Evolutionary conservation across 106 monocot species (phyloP), one percentile per base, ranked within the genome.

Genomic region (Hemerocallis citrina): DNA sequence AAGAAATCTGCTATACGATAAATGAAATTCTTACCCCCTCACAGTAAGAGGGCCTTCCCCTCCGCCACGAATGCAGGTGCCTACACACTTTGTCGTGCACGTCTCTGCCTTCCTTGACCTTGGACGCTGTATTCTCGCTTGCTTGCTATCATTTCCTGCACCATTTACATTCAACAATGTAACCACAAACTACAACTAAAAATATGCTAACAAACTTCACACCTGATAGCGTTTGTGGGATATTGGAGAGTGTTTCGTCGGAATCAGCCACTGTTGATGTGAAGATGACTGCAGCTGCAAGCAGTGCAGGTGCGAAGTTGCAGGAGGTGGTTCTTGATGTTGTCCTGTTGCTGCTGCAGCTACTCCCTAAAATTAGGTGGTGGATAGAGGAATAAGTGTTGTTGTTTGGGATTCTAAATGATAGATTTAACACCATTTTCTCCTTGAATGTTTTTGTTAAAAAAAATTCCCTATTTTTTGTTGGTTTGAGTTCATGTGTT

Each of bases 151-250:
- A 15, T 66, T 81, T 34, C 77, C 87, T 77, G 70, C 71, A 45
- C 11, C 29, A 25, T 11, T 27, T 54, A n/a, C 2, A 5, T 23
- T 1, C 19, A 3, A 6, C n/a, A 24, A 49, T 33, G 23, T 39
- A 6, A 48, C 16, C 1, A 28, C 55, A 54, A 16, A 22, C 8
- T 7, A 14, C 25, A 6, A 16, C 37, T 13, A 37, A 40, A 17
- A 30, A 33, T 33, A 11, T 13, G 44, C 25, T 16, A 32, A 0
- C 5, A 21, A 36, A 37, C 11, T 2, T 59, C 25, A 86, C 92
- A 86, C 92, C 79, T 57, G 92, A 92, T 16, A 92, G 92, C 41
- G 73, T 84, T 57, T 75, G 88, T 3, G 92, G 92, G 28, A 92
- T 63, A 62, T 92, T 81, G 55, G 69, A 60, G 55, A 84, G 72